Conservation (phyloP, 2,329 filamentous ascomycete genomes). For the Cercospora sojina region DNA sequence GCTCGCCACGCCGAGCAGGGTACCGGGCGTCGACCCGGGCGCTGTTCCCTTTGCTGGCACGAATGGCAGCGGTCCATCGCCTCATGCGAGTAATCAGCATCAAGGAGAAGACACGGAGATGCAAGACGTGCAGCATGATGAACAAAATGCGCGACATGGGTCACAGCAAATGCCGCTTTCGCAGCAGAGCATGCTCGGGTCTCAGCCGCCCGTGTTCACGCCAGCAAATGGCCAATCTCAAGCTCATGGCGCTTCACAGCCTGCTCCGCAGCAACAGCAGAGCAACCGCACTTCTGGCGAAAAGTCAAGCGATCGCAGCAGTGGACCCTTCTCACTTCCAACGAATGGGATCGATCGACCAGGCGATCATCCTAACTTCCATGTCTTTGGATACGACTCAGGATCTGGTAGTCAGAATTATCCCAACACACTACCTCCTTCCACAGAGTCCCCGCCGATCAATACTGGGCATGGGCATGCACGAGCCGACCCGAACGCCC, state of each 20-base stretch:
- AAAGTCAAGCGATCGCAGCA: conserved; percentile 63
- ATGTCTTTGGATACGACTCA: conserved; percentile 47
- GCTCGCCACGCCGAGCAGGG: conserved; percentile 50
- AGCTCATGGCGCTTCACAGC: conserved; percentile 58
- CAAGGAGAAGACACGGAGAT: conserved; percentile 46
- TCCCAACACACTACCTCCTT: conserved; percentile 60
- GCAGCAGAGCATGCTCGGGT: conserved; percentile 33
- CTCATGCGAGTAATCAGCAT: conserved; percentile 44
- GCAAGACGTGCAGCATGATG: conserved; percentile 42
- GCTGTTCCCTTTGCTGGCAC: conserved; percentile 57
- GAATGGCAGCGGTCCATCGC: conserved; percentile 37
- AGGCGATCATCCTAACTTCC: conserved; percentile 57
- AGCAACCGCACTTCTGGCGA: conserved; percentile 88
- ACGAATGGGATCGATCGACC: conserved; percentile 59
- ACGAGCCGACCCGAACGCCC: conserved; percentile 23
- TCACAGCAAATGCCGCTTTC: conserved; percentile 30
- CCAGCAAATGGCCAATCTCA: conserved; percentile 63
- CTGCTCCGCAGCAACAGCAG: conserved; percentile 65
- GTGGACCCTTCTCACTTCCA: conserved; percentile 61
- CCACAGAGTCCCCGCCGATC: conserved; percentile 36
- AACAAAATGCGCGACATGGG: not conserved
- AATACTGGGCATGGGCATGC: conserved; percentile 30
- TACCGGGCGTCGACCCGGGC: conserved; percentile 58
- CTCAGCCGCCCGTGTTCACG: conserved; percentile 59
- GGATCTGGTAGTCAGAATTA: conserved; percentile 56